Conservation (phyloP, 1,284 basidiomycete species). For the Neonothopanus nambi region DNA sequence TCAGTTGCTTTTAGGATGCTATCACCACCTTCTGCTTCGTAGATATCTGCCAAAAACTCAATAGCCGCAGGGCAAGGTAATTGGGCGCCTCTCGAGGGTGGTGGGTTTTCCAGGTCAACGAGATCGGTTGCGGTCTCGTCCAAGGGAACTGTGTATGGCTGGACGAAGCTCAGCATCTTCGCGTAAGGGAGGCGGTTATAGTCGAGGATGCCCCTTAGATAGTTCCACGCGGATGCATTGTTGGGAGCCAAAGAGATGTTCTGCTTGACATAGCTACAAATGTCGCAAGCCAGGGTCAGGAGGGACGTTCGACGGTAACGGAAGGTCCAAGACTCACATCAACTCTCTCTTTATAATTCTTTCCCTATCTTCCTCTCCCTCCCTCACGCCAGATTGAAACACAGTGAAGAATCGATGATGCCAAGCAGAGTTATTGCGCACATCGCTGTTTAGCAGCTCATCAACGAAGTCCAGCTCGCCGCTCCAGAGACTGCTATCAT, state of each 20-base stretch:
- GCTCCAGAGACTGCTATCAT: slow-evolving; percentile 71
- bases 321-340: slow-evolving; percentile 54
- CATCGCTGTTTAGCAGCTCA: slow-evolving; percentile 71
- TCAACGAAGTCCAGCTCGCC: slow-evolving; percentile 82
- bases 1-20: slow-evolving; percentile 49
- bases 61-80: slow-evolving; percentile 78
- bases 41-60: slow-evolving; percentile 84
- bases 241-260: slow-evolving; percentile 87
- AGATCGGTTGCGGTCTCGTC: slow-evolving; percentile 39
- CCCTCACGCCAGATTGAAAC: slow-evolving; percentile 67
- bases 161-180: slow-evolving; percentile 57
- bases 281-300: neutral
- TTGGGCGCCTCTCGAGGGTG: slow-evolving; percentile 64
- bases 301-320: slow-evolving; percentile 12
- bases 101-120: slow-evolving; percentile 74
- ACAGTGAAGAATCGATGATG: slow-evolving; percentile 95
- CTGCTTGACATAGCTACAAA: slow-evolving; percentile 59
- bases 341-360: slow-evolving; percentile 67
- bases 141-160: slow-evolving; percentile 55
- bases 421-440: slow-evolving; percentile 98
- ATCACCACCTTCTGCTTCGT: slow-evolving; percentile 57
- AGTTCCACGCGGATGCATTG: slow-evolving; percentile 94
- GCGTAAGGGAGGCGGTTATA: slow-evolving; percentile 59
- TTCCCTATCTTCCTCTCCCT: slow-evolving; percentile 58
- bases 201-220: slow-evolving; percentile 78